Evolutionary conservation across 768 basidiomycete genomes (phyloP).

Genomic region (Gloeostereum incarnatum): DNA sequence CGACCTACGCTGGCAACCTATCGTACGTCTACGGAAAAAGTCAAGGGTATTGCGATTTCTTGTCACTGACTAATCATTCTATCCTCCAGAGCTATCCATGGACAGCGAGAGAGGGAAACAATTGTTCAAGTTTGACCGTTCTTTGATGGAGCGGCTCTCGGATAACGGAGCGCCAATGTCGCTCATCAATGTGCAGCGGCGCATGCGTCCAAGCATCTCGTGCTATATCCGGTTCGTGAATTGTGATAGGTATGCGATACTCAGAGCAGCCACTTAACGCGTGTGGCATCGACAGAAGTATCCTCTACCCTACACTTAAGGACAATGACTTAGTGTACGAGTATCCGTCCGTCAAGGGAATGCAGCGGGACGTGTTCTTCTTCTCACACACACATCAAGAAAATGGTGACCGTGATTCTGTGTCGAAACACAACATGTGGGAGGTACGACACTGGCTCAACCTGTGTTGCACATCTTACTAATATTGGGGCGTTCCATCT

Average conservation of each 20-base stretch:
- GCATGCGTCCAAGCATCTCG: slow-evolving; percentile 69
- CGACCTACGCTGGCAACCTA: slow-evolving; percentile 60
- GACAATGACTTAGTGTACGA: slow-evolving; percentile 42
- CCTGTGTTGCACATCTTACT: slow-evolving; percentile 1
- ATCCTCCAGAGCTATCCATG: slow-evolving; percentile 50
- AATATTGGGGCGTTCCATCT: neutral
- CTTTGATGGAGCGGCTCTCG: slow-evolving; percentile 69
- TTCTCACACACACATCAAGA: slow-evolving; percentile 54
- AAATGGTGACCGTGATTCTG: slow-evolving; percentile 47
- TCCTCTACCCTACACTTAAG: slow-evolving; percentile 50
- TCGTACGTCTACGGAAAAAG: slow-evolving; percentile 30
- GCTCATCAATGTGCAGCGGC: slow-evolving; percentile 58
- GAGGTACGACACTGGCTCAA: slow-evolving; percentile 35
- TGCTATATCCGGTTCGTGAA: slow-evolving; percentile 54
- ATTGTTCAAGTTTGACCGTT: slow-evolving; percentile 61
- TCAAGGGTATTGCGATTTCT: neutral
- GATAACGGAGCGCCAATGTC: slow-evolving; percentile 53
- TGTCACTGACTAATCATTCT: neutral
- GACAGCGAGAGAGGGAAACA: slow-evolving; percentile 47
- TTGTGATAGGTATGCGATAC: no score
- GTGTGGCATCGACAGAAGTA: slow-evolving; percentile 25
- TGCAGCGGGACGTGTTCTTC: slow-evolving; percentile 60
- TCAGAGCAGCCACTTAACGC: neutral
- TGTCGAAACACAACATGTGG: slow-evolving; percentile 55
- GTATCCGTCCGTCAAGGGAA: slow-evolving; percentile 52